Evolutionary conservation across 2,329 filamentous ascomycete species (phyloP).

Genomic region (Colletotrichum viniferum): DNA sequence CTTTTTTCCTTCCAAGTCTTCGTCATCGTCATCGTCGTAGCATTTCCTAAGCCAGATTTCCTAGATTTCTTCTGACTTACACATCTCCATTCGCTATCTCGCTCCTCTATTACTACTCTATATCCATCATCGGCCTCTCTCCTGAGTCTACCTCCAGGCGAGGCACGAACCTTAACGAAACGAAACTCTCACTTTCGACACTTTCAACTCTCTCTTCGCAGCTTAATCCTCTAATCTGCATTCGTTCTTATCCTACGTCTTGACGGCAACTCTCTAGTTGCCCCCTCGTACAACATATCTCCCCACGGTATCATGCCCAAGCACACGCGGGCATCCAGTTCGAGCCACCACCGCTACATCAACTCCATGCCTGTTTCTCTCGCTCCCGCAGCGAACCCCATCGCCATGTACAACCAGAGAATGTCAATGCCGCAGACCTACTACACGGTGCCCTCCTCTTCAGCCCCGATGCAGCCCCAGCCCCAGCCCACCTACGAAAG

Average conservation of each 20-base stretch:
- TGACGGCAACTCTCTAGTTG: constrained; percentile 18
- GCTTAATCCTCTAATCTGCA: constrained; percentile 21
- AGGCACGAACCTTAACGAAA: not conserved
- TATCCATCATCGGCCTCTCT: not conserved
- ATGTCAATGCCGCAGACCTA: constrained; percentile 43
- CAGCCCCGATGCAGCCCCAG: constrained; percentile 38
- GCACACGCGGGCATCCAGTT: constrained; percentile 46
- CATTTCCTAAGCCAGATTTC: constrained; percentile 17
- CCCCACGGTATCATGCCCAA: constrained; percentile 46
- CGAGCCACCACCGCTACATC: constrained; percentile 36
- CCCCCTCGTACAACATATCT: constrained; percentile 18
- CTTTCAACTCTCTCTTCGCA: not conserved
- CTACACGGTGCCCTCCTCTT: constrained; percentile 40
- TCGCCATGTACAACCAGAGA: constrained; percentile 46
- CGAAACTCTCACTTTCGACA: constrained; percentile 6
- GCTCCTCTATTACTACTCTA: not conserved
- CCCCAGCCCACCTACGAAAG: constrained; percentile 39
- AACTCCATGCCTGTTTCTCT: constrained; percentile 44
- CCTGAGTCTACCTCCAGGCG: constrained; percentile 20
- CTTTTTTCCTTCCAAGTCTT: constrained; percentile 13
- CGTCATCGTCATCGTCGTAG: constrained; percentile 8
- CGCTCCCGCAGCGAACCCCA: constrained; percentile 39
- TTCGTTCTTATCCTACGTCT: constrained; percentile 15
- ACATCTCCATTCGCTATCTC: constrained; percentile 7
- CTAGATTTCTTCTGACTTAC: constrained; percentile 4